Percentiles rank a stretch among this genome's conserved stretches.
Conservation (phyloP, 1,284 basidiomycete genomes). For the Bondarzewia mesenterica region DNA sequence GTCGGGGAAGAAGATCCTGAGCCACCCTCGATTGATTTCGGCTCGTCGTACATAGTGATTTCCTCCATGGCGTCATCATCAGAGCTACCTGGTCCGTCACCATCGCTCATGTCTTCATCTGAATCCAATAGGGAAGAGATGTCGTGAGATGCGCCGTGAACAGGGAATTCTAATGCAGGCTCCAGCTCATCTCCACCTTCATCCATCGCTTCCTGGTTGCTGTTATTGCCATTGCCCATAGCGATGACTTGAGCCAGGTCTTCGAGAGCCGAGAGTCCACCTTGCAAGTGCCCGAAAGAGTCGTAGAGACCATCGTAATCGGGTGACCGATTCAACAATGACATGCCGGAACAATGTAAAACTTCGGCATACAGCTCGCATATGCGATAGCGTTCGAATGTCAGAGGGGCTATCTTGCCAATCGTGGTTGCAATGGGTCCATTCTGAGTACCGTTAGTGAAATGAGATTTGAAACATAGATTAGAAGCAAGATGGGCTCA, state of each 20-base stretch:
- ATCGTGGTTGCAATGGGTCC: conserved; percentile 66
- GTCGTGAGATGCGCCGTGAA: conserved; percentile 49
- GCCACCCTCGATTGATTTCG: conserved; percentile 12
- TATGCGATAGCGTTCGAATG: conserved; percentile 94
- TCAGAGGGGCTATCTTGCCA: conserved; percentile 72
- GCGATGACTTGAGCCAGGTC: conserved; percentile 77
- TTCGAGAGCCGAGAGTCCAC: conserved; percentile 75
- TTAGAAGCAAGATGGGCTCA: too few species aligned
- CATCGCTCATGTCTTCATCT: conserved; percentile 67
- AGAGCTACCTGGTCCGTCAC: conserved; percentile 60
- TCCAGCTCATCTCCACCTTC: conserved; percentile 55
- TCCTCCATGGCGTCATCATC: conserved; percentile 75
- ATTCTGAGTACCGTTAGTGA: conserved; percentile 30
- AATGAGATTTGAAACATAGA: conserved; percentile 12
- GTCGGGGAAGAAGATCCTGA: conserved; percentile 15
- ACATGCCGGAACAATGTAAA: conserved; percentile 98
- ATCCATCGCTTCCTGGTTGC: conserved; percentile 46
- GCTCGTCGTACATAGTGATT: conserved; percentile 61
- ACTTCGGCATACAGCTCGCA: conserved; percentile 97
- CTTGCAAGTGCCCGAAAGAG: conserved; percentile 69
- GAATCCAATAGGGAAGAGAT: conserved; percentile 55
- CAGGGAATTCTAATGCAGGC: conserved; percentile 66
- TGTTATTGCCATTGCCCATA: conserved; percentile 45
- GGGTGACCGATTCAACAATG: conserved; percentile 77
- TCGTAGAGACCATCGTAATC: conserved; percentile 74